Evolutionary conservation across 768 basidiomycete genomes (phyloP).

Genomic region (Cytidiella melzeri): DNA sequence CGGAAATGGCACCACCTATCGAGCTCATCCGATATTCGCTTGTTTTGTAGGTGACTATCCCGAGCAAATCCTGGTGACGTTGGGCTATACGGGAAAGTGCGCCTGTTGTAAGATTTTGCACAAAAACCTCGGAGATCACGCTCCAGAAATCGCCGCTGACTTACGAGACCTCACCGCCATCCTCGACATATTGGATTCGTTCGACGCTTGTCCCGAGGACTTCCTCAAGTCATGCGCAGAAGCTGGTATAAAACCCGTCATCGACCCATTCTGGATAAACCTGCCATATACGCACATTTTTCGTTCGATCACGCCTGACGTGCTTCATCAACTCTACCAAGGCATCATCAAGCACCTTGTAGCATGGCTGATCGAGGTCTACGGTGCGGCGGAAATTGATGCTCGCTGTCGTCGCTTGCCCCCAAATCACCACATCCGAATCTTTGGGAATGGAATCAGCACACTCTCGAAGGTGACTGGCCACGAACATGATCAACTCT

Average conservation of each 20-base stretch:
- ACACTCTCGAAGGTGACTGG: slow-evolving; percentile 28
- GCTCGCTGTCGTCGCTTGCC: slow-evolving; percentile 27
- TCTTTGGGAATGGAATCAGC: slow-evolving; percentile 32
- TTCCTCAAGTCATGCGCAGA: slow-evolving; percentile 10
- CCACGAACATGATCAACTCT: no score
- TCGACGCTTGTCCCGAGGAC: no score
- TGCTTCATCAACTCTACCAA: slow-evolving; percentile 26
- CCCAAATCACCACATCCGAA: slow-evolving; percentile 28
- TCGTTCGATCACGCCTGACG: slow-evolving; percentile 20
- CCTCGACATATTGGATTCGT: no score
- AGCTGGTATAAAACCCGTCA: slow-evolving; percentile 16
- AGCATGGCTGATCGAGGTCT: slow-evolving; percentile 24
- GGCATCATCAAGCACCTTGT: slow-evolving; percentile 30
- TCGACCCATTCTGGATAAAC: slow-evolving; percentile 20
- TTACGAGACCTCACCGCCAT: background rate
- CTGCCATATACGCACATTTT: slow-evolving; percentile 22
- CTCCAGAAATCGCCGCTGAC: background rate
- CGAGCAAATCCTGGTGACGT: slow-evolving; percentile 14
- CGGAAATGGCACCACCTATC: slow-evolving; percentile 33
- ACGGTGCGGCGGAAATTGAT: slow-evolving; percentile 30
- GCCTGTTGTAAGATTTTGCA: background rate
- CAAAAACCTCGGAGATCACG: background rate
- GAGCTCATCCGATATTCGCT: slow-evolving; percentile 22
- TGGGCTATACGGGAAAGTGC: slow-evolving; percentile 6
- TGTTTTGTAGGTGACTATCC: slow-evolving; percentile 17